phyloP scores from a whole-genome alignment of 75 land plant genomes.

The Sequoia sempervirens region DNA sequence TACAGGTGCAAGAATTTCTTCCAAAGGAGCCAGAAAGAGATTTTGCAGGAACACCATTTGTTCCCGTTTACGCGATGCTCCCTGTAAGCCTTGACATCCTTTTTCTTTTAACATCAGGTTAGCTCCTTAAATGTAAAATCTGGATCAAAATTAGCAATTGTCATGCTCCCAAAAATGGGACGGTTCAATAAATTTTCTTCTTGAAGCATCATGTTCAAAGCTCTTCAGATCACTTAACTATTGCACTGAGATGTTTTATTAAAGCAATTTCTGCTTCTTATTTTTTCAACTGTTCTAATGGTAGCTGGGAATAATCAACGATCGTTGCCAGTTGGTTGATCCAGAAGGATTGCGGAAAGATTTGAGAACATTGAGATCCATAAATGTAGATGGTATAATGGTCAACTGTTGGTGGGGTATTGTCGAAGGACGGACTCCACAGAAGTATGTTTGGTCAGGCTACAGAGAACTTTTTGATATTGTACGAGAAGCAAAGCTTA shows the following conservation, averaged over 20 bases:
- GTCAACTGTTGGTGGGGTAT: slow-evolving; percentile 93
- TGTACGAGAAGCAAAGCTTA: slow-evolving; percentile 51
- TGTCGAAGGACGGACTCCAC: slow-evolving; percentile 68
- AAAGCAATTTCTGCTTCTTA: neutral
- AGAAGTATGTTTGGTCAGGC: slow-evolving; percentile 76
- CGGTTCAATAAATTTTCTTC: neutral
- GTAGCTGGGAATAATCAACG: slow-evolving; percentile 60
- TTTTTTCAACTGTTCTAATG: slow-evolving; percentile 3
- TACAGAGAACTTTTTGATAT: slow-evolving; percentile 64
- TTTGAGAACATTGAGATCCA: slow-evolving; percentile 53
- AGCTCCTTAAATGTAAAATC: neutral
- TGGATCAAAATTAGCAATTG: neutral
- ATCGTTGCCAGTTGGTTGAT: slow-evolving; percentile 55
- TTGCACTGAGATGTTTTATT: neutral
- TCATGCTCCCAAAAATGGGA: neutral
- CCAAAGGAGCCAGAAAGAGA: slow-evolving; percentile 27
- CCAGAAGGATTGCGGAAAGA: slow-evolving; percentile 59
- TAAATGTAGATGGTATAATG: slow-evolving; percentile 72
- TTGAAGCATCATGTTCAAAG: neutral
- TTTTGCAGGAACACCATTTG: slow-evolving; percentile 50
- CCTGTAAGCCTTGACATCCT: slow-evolving; percentile 47
- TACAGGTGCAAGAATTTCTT: slow-evolving; percentile 40
- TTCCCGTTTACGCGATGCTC: slow-evolving; percentile 77
- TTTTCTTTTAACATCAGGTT: neutral
- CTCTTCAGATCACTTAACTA: slow-evolving; percentile 4